Evolutionary conservation across 2,329 filamentous ascomycete genomes (phyloP), one percentile per base, ranked within the genome.

Genomic region (Ascochyta rabiei): DNA sequence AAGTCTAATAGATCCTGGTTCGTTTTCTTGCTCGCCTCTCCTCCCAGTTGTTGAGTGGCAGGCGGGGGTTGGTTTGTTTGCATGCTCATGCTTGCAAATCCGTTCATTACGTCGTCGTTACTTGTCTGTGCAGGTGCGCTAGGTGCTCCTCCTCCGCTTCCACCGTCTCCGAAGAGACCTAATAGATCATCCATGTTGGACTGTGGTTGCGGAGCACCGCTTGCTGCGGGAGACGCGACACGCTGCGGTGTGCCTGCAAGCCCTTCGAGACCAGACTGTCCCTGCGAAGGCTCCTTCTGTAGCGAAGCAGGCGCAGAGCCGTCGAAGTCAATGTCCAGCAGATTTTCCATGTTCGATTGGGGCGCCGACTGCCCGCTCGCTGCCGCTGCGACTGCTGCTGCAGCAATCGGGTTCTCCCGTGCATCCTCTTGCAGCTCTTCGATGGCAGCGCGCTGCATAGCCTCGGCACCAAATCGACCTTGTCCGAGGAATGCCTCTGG

Each of bases 401-500:
- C 93, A 0, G 93, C 93, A 64, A 98, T 91, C 1, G 95, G 93
- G 74, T 98, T 97, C 67, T 98, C 95, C 59, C 87, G 89, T 1
- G 91, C 90, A 67, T 97, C 91, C 76, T 98, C 87, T 61, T 90
- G 86, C 80, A 96, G 92, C 79, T 99, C 95, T 80, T 96, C 93
- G 72, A 99, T 96, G 57, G 95, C 95, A 45, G 93, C 93, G 63
- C 89, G 89, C 77, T 98, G 95, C 70, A 99, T 91, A 57, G 91
- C 92, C 75, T 96, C 93, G 43, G 95, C 93, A 33, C 93, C 95
- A 66, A 91, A 97, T 39, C 93, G 88, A 37, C 95, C 95, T 77
- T 96, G 92, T 64, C 95, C 95, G 53, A 99, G 89, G 76, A 99
- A 99, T n/a, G 93, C 92, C 82, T 96, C 91, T 39, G 95, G 93